A percentile compares a stretch with the other conserved stretches of the same genome.
These are phyloP conservation scores for Arctium lappa DNA, from an alignment of 129 eudicot genomes.

Conservation along the genomic window DNA sequence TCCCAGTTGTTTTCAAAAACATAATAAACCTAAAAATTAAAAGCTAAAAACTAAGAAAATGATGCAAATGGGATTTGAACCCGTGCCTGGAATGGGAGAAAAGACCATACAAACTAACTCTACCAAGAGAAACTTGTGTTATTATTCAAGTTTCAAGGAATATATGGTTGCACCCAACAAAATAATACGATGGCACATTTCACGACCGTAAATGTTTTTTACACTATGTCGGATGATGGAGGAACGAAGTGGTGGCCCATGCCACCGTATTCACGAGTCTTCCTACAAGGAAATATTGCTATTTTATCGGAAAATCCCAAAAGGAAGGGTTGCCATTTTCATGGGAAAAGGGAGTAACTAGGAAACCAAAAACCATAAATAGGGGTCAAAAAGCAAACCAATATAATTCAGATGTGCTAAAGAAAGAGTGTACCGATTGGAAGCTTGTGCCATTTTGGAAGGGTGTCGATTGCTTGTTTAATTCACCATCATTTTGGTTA, in stretches of 20 bases:
- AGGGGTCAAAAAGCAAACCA: background rate
- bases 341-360: background rate
- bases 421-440: conserved; percentile 33
- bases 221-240: too few species aligned
- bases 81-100: too few species aligned
- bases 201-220: too few species aligned
- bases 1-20: background rate
- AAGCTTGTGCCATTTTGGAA: conserved; percentile 12
- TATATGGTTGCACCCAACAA: too few species aligned
- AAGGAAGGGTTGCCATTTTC: background rate
- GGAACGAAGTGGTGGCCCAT: too few species aligned
- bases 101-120: too few species aligned
- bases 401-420: background rate
- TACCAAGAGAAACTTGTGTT: too few species aligned
- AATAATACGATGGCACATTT: too few species aligned
- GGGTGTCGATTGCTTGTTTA: conserved; percentile 17
- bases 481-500: conserved; percentile 26
- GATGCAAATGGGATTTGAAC: too few species aligned
- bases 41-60: too few species aligned
- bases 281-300: background rate
- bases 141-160: too few species aligned
- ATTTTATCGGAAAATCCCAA: background rate
- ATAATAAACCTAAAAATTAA: background rate
- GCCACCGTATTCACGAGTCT: background rate
- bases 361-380: background rate